Base-by-base conservation (phyloP, 1,139 yeast genomes). In the Taphrina communis region DNA sequence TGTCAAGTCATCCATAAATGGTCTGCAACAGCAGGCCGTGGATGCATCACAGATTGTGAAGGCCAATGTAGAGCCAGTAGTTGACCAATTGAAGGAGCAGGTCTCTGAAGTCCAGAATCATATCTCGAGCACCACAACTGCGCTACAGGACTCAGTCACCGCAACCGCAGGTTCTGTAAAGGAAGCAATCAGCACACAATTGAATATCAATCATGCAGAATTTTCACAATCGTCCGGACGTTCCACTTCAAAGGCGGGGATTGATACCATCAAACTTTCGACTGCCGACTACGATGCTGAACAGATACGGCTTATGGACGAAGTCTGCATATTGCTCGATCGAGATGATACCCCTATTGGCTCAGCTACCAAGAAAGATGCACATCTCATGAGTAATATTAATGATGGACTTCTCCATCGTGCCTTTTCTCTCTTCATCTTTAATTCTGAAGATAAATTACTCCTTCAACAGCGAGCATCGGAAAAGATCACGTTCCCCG, bases 401-500 rank as follows among this genome's bases (percentile, higher is more conserved):
- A 82, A 91, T 73, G 80, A 81, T 70, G 99, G 99, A 4, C 83
- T 94, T 68, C 82, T 94, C 73, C 99, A 94, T 80, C 85, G 99
- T 74, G 99, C 99, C 0, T 94, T 94, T 77, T 90, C 97, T 39
- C 97, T 93, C 41, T 94, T 94, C 76, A 81, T 93, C 71, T 95
- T 94, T 81, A 88, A 92, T 78, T 86, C 84, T 58, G 85, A 90
- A 65, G 87, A 87, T 70, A 84, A 88, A 79, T 83, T 95, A 72
- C 83, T 94, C 73, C 83, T 94, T 74, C 99, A 94, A 80, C 96
- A 91, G 80, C 86, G 99, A 75, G 98, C 99, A 0, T 88, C 88
- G 70, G 98, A 94, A 78, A 94, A 94, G 79, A 94, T 94, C 80
- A 94, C 99, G 0, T 94, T 94, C 79, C 96, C 99, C 1, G 86